These are phyloP conservation scores for Durio zibethinus DNA, from an alignment of 345 rosid genomes.

Conservation along the genomic window DNA sequence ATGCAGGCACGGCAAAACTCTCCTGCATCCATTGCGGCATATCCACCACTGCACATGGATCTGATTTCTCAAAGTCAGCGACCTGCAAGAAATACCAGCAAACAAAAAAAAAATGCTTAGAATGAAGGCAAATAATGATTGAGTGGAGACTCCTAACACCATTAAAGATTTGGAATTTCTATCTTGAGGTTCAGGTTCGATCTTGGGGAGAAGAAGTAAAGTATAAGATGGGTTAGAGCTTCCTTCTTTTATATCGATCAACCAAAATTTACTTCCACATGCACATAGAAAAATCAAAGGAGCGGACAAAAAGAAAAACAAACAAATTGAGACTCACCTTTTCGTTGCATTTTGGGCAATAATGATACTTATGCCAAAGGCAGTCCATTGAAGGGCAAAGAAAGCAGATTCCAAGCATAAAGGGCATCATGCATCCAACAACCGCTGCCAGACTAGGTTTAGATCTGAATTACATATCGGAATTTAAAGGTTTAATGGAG, in stretches of 20 bases:
- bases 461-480: slow-evolving; percentile 47
- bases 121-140: neutral
- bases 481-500: neutral
- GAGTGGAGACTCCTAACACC: neutral
- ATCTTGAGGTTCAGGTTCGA: neutral
- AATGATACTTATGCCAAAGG: slow-evolving; percentile 96
- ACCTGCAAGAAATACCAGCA: slow-evolving; percentile 45
- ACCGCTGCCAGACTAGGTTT: slow-evolving; percentile 86
- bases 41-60: slow-evolving; percentile 82
- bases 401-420: slow-evolving; percentile 87
- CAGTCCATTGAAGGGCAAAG: slow-evolving; percentile 95
- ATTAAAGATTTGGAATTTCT: neutral
- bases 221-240: neutral
- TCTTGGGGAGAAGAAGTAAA: neutral
- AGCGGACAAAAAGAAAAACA: neutral
- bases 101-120: neutral
- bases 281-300: neutral
- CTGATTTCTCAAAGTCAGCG: slow-evolving; percentile 82
- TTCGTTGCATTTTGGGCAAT: slow-evolving; percentile 74
- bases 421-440: slow-evolving; percentile 95
- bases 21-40: slow-evolving; percentile 67
- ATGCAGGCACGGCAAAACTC: slow-evolving; percentile 85
- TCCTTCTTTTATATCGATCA: neutral
- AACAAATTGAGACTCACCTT: slow-evolving; percentile 38
- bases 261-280: neutral